Evolutionary conservation across 768 basidiomycete species (phyloP), one percentile per base, ranked within the genome.

Genomic region (Gymnopilus junonius): DNA sequence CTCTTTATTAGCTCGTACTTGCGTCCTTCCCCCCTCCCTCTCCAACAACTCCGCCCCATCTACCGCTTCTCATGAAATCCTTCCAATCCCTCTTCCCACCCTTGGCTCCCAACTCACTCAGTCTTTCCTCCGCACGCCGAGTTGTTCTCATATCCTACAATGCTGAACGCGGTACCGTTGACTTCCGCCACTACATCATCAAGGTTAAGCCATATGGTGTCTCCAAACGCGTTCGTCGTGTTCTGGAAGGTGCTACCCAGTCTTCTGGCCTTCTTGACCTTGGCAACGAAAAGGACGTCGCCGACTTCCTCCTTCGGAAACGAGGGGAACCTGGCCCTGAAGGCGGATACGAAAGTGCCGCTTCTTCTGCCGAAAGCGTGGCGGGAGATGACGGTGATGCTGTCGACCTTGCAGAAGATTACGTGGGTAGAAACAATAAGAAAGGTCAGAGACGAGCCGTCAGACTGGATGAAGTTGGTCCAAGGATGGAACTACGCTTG

Each of bases 81-180:
- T 97, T 99, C 79, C 97, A 99, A 75, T 90, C 93, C 31, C 81
- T 99, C 63, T 99, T 98, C 79, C 97, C 97, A 4, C 91, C 97
- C 0, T 92, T 99, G 50, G 83, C 93, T 11, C 93, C 93, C 1
- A 84, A 92, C 69, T 84, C 87, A 32, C 82, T 95, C 73, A 85
- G 87, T 21, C 87, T 94, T 55, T 91, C 96, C 56, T 92, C 94
- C 32, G 96, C 96, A 3, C 93, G 97, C 32, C 88, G 97, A 69
- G 91, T 99, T 59, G 94, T 99, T 34, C 90, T 99, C 54, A 80
- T 99, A 54, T 89, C 95, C 0, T 98, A 98, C 81, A 95, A 95
- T 75, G 77, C 91, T 20, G 90, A 91, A 21, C 89, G 87, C 51
- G 91, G 87, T 53, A 95, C 95, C 6, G 81, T 99, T 72, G 95